phyloP scores from a whole-genome alignment of 768 basidiomycete species.

The Termitomyces sp. region DNA sequence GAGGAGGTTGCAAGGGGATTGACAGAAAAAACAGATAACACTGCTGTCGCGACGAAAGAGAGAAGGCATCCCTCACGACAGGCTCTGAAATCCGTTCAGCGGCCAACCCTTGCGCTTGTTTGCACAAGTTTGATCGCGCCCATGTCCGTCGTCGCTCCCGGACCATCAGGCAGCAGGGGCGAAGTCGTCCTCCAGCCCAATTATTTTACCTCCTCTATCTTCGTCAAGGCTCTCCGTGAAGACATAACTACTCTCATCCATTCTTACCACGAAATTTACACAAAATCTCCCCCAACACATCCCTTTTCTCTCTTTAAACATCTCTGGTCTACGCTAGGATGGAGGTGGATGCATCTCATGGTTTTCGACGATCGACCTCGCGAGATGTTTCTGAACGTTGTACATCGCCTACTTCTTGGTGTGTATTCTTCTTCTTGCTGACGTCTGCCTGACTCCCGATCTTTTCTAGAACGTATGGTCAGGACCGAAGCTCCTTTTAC shows the following conservation, averaged over 20 bases:
- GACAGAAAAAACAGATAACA: constrained; percentile 70
- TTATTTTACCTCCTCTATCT: constrained; percentile 77
- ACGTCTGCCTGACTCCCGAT: background rate
- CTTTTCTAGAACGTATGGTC: constrained; percentile 43
- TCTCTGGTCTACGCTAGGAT: constrained; percentile 62
- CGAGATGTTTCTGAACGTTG: constrained; percentile 53
- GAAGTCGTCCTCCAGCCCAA: constrained; percentile 62
- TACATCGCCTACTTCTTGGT: constrained; percentile 66
- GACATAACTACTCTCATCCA: constrained; percentile 54
- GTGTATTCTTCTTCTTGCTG: constrained; percentile 12
- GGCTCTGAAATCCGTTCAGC: background rate
- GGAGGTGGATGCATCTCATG: constrained; percentile 74
- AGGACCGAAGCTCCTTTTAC: constrained; percentile 45
- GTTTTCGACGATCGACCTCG: constrained; percentile 65
- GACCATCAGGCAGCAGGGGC: constrained; percentile 55
- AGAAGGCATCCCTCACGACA: constrained; percentile 24
- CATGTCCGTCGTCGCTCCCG: constrained; percentile 41
- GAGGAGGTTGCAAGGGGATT: constrained; percentile 36
- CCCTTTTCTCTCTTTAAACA: constrained; percentile 71
- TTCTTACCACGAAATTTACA: constrained; percentile 47
- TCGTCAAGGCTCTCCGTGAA: constrained; percentile 55
- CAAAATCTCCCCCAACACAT: constrained; percentile 20
- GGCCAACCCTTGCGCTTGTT: constrained; percentile 3
- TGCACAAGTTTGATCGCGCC: constrained; percentile 22
- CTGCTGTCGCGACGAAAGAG: constrained; percentile 50